These are phyloP conservation scores for Crotalaria pallida DNA, from an alignment of 306 rosid species.

Conservation along the genomic window DNA sequence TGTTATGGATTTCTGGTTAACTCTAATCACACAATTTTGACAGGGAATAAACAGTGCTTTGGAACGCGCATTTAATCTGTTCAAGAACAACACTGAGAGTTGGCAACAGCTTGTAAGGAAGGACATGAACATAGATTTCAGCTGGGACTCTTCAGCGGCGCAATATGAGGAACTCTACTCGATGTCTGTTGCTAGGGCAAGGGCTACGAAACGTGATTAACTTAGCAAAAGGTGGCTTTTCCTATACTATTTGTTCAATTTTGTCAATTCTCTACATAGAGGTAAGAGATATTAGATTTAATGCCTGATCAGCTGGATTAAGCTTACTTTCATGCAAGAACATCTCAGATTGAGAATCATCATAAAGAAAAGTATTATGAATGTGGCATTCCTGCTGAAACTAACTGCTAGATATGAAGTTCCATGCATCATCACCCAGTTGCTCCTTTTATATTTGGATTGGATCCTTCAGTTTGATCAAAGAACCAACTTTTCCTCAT, in stretches of 20 bases:
- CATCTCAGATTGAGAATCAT: conserved; percentile 19
- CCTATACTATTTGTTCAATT: neutral
- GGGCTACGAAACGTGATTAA: conserved; percentile 37
- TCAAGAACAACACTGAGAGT: conserved; percentile 38
- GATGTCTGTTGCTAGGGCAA: conserved; percentile 64
- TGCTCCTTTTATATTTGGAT: neutral
- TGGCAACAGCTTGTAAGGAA: conserved; percentile 84
- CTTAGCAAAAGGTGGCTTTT: neutral
- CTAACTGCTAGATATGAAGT: conserved; percentile 14
- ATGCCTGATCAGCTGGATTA: neutral
- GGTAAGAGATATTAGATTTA: conserved; percentile 19
- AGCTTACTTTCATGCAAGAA: conserved; percentile 9
- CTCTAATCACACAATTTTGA: conserved; percentile 11
- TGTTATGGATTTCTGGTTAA: conserved; percentile 1
- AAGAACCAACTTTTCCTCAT: conserved; percentile 1
- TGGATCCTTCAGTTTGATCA: conserved; percentile 12
- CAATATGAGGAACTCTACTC: conserved; percentile 85
- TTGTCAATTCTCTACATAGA: neutral
- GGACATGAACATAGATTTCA: conserved; percentile 80
- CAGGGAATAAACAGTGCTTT: conserved; percentile 66
- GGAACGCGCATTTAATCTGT: conserved; percentile 63
- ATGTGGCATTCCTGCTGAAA: conserved; percentile 27
- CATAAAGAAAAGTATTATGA: neutral
- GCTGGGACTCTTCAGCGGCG: conserved; percentile 87
- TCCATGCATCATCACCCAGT: conserved; percentile 4